phyloP scores from a whole-genome alignment of 116 monocot genomes.

The Cymodocea nodosa region DNA sequence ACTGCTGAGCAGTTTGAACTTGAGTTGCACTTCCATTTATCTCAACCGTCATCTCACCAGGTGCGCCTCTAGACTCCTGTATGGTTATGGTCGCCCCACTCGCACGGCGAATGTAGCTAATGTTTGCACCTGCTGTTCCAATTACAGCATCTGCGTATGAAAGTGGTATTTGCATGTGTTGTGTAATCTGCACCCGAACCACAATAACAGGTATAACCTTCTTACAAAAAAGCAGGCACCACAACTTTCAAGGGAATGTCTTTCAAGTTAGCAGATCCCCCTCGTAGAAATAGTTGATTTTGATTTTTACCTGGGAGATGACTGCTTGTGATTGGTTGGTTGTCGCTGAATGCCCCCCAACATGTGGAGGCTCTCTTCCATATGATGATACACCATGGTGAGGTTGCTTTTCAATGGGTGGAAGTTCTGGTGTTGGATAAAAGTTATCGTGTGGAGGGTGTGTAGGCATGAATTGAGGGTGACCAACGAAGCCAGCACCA shows the following conservation, averaged over 20 bases:
- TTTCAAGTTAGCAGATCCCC: neutral
- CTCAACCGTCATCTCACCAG: constrained; percentile 96
- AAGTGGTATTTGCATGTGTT: constrained; percentile 90
- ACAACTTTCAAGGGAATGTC: neutral
- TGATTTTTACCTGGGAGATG: constrained; percentile 56
- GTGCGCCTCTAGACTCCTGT: constrained; percentile 78
- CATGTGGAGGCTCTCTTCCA: constrained; percentile 48
- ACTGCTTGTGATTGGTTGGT: constrained; percentile 28
- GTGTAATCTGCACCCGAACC: constrained; percentile 44
- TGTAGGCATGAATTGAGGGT: constrained; percentile 62
- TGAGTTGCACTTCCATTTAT: constrained; percentile 73
- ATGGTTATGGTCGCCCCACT: constrained; percentile 95
- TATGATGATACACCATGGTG: constrained; percentile 72
- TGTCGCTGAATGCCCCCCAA: constrained; percentile 28
- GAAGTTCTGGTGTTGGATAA: constrained; percentile 52
- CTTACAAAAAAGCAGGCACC: too few relatives aligned
- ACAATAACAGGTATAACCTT: too few relatives aligned
- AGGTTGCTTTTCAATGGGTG: constrained; percentile 47
- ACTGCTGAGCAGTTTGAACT: constrained; percentile 89
- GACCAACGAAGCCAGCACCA: constrained; percentile 48
- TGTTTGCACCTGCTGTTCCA: constrained; percentile 72
- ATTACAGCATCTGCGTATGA: constrained; percentile 97
- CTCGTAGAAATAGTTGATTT: neutral
- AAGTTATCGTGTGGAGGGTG: constrained; percentile 49
- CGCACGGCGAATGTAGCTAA: constrained; percentile 91